phyloP scores from a whole-genome alignment of 352 stramenopile species.

The Phytophthora fragariaefolia region DNA sequence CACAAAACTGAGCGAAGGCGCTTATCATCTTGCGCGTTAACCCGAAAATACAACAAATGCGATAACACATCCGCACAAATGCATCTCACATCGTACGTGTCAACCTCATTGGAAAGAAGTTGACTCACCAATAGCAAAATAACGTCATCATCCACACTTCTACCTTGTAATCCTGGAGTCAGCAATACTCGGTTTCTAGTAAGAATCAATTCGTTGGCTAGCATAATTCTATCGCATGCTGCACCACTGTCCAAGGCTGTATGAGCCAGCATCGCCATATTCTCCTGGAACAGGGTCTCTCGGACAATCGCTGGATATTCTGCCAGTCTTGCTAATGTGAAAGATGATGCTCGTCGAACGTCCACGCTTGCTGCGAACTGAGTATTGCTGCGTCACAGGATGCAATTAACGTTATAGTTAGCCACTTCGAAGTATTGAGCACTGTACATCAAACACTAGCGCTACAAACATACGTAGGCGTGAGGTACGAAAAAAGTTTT shows the following conservation, averaged over 20 bases:
- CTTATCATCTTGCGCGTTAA: conserved; percentile 10
- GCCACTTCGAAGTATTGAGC: no score
- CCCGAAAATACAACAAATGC: conserved; percentile 15
- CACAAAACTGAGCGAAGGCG: conserved; percentile 20
- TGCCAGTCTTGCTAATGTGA: conserved; percentile 37
- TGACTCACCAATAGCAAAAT: conserved; percentile 7
- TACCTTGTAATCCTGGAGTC: conserved; percentile 34
- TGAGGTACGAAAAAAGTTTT: conserved; percentile 20
- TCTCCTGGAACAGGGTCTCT: conserved; percentile 42
- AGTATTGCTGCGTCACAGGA: not conserved
- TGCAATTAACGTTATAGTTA: not conserved
- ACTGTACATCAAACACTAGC: no score
- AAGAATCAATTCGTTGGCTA: conserved; percentile 42
- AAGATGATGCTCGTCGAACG: conserved; percentile 37
- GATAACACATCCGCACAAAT: conserved; percentile 22
- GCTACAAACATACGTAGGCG: conserved; percentile 14
- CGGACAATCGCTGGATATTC: conserved; percentile 33
- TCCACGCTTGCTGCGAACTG: conserved; percentile 10
- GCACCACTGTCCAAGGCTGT: conserved; percentile 1
- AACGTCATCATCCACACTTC: conserved; percentile 28
- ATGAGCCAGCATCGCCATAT: conserved; percentile 31
- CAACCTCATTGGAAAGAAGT: not conserved
- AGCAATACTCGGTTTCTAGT: conserved; percentile 31
- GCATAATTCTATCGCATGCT: conserved; percentile 8
- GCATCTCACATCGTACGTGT: conserved; percentile 5